These are phyloP conservation scores for Amanita polypyramis DNA, from an alignment of 768 basidiomycete species.

Conservation along the genomic window DNA sequence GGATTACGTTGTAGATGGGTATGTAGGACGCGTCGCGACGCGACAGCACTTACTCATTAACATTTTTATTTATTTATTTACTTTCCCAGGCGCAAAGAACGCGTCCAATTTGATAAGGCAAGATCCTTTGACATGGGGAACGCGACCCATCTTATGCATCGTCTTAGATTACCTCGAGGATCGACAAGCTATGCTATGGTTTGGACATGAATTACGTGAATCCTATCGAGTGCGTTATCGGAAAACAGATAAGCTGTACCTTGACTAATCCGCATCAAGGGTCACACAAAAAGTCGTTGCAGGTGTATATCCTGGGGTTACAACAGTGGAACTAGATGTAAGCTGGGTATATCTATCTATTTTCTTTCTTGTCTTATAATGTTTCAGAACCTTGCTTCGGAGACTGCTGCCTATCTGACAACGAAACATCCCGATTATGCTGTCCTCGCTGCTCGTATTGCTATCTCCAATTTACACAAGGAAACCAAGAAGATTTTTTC, in stretches of 20 bases:
- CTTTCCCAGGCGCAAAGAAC: constrained; percentile 66
- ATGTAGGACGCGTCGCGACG: constrained; percentile 28
- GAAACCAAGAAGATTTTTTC: constrained; percentile 98
- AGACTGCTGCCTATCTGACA: constrained; percentile 95
- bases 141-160: constrained; percentile 5
- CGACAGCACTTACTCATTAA: constrained; percentile 16
- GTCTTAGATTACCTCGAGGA: constrained; percentile 70
- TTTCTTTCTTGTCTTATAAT: not conserved
- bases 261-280: constrained; percentile 24
- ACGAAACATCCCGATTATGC: constrained; percentile 98
- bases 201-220: constrained; percentile 88
- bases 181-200: constrained; percentile 91
- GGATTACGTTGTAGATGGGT: constrained; percentile 30
- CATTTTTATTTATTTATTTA: no score
- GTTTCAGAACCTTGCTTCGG: constrained; percentile 82
- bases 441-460: constrained; percentile 95
- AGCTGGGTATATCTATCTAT: constrained; percentile 18
- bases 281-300: constrained; percentile 88
- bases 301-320: constrained; percentile 92
- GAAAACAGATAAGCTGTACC: not conserved
- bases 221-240: constrained; percentile 67
- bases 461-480: constrained; percentile 97
- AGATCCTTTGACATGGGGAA: constrained; percentile 13
- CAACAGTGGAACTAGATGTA: constrained; percentile 95
- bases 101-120: constrained; percentile 90